These are phyloP conservation scores for Cercospora sp. DNA, from an alignment of 2,329 filamentous ascomycete species.

Conservation along the genomic window DNA sequence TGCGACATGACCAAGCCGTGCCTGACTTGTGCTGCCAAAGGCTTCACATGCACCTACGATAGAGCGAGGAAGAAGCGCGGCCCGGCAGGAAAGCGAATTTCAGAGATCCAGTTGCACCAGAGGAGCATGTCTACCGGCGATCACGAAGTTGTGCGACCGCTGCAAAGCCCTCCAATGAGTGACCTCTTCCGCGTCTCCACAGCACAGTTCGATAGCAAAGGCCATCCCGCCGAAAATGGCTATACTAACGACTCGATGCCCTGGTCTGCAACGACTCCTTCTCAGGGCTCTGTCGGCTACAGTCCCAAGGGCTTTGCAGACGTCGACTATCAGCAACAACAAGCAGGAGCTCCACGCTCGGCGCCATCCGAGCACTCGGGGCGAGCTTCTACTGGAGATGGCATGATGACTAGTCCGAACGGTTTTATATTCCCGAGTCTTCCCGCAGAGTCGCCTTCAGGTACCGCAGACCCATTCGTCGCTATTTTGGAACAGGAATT, in stretches of 20 bases:
- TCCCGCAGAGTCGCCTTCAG: slow-evolving; percentile 39
- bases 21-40: slow-evolving; percentile 40
- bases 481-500: slow-evolving; percentile 38
- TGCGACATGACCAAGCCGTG: slow-evolving; percentile 39
- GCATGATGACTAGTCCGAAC: slow-evolving; percentile 30
- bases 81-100: slow-evolving; percentile 40
- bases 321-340: slow-evolving; percentile 7
- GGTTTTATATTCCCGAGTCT: slow-evolving; percentile 41
- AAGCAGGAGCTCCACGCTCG: slow-evolving; percentile 2
- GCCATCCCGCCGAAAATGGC: not conserved
- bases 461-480: slow-evolving; percentile 35
- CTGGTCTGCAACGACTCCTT: slow-evolving; percentile 14
- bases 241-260: not conserved
- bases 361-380: slow-evolving; percentile 11
- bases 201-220: slow-evolving; percentile 12
- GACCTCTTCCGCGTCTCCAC: slow-evolving; percentile 3
- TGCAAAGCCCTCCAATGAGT: slow-evolving; percentile 1
- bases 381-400: slow-evolving; percentile 30
- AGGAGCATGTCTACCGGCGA: slow-evolving; percentile 7
- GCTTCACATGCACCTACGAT: slow-evolving; percentile 46
- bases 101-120: slow-evolving; percentile 43
- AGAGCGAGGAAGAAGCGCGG: slow-evolving; percentile 47
- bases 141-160: not conserved
- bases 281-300: slow-evolving; percentile 6
- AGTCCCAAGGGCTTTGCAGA: slow-evolving; percentile 9